Evolutionary conservation across 768 basidiomycete species (phyloP), one percentile per base, ranked within the genome.

Genomic region (Suillus paluster): DNA sequence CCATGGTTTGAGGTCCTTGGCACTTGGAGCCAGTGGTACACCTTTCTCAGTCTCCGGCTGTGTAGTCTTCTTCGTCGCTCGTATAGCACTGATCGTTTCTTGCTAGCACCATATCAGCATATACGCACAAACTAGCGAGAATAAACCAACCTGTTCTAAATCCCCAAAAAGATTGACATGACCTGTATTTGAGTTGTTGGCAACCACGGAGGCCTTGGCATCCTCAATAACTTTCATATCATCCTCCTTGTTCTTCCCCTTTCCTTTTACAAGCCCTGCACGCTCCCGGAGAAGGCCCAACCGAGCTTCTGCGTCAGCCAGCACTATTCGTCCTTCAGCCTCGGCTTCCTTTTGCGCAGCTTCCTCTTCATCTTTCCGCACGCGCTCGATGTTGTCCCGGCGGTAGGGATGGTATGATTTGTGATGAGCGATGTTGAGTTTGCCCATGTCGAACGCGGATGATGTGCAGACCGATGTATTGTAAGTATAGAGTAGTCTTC

Each of bases 331-430:
- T 3, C 86, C 92, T 61, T 92, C 90, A 70, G 90, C 86, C 63
- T 84, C 82, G 19, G 83, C 85, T 65, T 91, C 88, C 64, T 89
- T 82, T 42, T 75, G 75, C 2, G 81, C 77, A 15, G 91, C 93
- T 71, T 89, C 90, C 68, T 91, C 93, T 76, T 95, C 92, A 82
- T 95, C 92, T 61, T 71, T 76, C n/a, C 86, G 79, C 1, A 95
- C 91, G 21, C 84, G 84, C 62, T 92, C 91, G 62, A 94, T 91
- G 69, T 95, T 95, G 72, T 95, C 93, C 46, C 87, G 76, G 42
- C 92, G 78, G 70, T 94, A 94, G 0, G 92, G 92, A 66, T 95
- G 92, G 73, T 94, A 94, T 1, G 91, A 93, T 71, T 95, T 95
- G 80, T 94, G 92, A 73, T 94, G 92, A 14, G 92, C 92, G 72